Percentiles rank a stretch among this genome's conserved stretches.
phyloP scores from a whole-genome alignment of 805 yeast species.

The Peterozyma xylosa region DNA sequence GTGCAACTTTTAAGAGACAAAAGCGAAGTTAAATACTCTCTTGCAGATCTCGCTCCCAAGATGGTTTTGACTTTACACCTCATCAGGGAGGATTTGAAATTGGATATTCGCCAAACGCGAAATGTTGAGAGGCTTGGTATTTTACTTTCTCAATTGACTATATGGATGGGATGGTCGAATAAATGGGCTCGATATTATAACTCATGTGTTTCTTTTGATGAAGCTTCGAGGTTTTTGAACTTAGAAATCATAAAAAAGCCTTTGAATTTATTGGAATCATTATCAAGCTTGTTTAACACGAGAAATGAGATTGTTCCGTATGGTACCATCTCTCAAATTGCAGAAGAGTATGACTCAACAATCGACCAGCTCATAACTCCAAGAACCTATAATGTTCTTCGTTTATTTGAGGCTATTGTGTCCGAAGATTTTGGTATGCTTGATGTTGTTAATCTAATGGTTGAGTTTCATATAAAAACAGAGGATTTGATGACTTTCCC shows the following conservation, averaged over 20 bases:
- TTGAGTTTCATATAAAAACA: slow-evolving; percentile 43
- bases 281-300: slow-evolving; percentile 40
- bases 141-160: slow-evolving; percentile 52
- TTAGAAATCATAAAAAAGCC: slow-evolving; percentile 45
- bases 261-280: slow-evolving; percentile 51
- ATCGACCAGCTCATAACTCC: slow-evolving; percentile 61
- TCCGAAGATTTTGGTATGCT: slow-evolving; percentile 42
- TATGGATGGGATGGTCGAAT: slow-evolving; percentile 71
- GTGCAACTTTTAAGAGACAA: slow-evolving; percentile 14
- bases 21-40: slow-evolving; percentile 24
- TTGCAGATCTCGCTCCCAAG: slow-evolving; percentile 52
- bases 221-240: slow-evolving; percentile 28
- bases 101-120: slow-evolving; percentile 39
- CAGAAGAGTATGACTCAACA: slow-evolving; percentile 48
- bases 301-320: slow-evolving; percentile 40
- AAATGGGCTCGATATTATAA: slow-evolving; percentile 55
- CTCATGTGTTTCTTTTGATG: slow-evolving; percentile 27
- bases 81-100: slow-evolving; percentile 63
- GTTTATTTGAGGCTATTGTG: slow-evolving; percentile 55
- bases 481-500: slow-evolving; percentile 64
- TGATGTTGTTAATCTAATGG: slow-evolving; percentile 56
- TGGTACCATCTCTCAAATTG: slow-evolving; percentile 58
- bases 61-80: slow-evolving; percentile 66
- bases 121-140: slow-evolving; percentile 35
- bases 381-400: slow-evolving; percentile 49